These are phyloP conservation scores for Penicillium canescens DNA, from an alignment of 495 filamentous ascomycete species.

Conservation along the genomic window DNA sequence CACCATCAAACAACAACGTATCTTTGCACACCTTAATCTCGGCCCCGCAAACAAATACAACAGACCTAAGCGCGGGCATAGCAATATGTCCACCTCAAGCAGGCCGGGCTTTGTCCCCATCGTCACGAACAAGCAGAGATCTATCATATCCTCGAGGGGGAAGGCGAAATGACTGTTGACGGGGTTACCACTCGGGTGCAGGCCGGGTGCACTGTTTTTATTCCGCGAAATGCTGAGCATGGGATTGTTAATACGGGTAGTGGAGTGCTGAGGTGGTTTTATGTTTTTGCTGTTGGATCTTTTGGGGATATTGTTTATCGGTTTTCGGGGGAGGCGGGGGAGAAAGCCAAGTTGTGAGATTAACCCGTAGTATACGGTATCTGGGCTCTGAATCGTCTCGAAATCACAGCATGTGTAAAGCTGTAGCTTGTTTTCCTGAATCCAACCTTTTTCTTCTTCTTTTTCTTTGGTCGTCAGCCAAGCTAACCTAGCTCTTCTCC, in stretches of 20 bases:
- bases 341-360: slow-evolving; percentile 10
- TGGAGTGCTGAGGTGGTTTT: slow-evolving; percentile 31
- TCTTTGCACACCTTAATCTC: slow-evolving; percentile 42
- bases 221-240: slow-evolving; percentile 38
- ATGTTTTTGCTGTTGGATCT: slow-evolving; percentile 33
- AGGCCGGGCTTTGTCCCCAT: slow-evolving; percentile 33
- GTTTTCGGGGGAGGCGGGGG: slow-evolving; percentile 11
- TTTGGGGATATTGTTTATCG: slow-evolving; percentile 40
- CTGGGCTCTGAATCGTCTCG: no score
- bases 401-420: not conserved
- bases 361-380: no score
- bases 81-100: slow-evolving; percentile 24
- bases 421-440: not conserved
- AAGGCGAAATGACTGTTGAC: slow-evolving; percentile 29
- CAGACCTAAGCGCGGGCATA: slow-evolving; percentile 33
- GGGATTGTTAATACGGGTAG: slow-evolving; percentile 29
- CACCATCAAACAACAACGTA: slow-evolving; percentile 15
- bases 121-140: slow-evolving; percentile 38
- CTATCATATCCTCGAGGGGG: slow-evolving; percentile 36
- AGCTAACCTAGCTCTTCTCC: no score
- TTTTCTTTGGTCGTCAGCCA: no score
- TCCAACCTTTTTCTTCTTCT: no score
- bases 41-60: slow-evolving; percentile 21
- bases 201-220: slow-evolving; percentile 31
- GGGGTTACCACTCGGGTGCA: slow-evolving; percentile 18